A percentile compares a stretch with the other conserved stretches of the same genome.
Evolutionary conservation across 768 basidiomycete species (phyloP).

Genomic region (Cytidiella melzeri): DNA sequence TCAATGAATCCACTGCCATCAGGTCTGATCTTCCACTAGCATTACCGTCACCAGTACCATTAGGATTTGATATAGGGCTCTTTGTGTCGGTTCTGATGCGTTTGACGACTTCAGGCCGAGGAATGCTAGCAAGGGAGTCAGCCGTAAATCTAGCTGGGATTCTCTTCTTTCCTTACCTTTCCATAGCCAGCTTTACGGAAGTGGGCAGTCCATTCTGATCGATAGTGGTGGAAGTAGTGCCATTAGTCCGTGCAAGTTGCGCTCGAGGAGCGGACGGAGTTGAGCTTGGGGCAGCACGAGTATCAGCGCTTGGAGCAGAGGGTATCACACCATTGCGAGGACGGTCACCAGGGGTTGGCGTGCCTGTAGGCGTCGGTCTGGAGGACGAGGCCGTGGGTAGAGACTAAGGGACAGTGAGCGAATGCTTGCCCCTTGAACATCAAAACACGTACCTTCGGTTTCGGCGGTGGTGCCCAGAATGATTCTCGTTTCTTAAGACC

Average conservation of each 20-base stretch:
- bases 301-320: slow-evolving; percentile 9
- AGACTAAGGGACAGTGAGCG: not conserved
- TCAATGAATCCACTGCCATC: slow-evolving; percentile 31
- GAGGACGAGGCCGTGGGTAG: not conserved
- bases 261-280: slow-evolving; percentile 55
- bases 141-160: slow-evolving; percentile 5
- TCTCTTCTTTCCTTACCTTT: slow-evolving; percentile 42
- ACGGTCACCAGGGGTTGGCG: slow-evolving; percentile 6
- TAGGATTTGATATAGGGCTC: slow-evolving; percentile 16
- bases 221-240: slow-evolving; percentile 18
- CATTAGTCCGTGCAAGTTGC: slow-evolving; percentile 34
- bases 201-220: slow-evolving; percentile 27
- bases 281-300: slow-evolving; percentile 8
- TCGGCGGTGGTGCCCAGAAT: slow-evolving; percentile 38
- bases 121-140: slow-evolving; percentile 42
- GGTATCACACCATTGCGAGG: slow-evolving; percentile 9
- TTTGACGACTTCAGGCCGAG: slow-evolving; percentile 75
- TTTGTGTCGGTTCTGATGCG: slow-evolving; percentile 39
- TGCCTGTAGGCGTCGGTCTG: slow-evolving; percentile 12
- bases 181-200: slow-evolving; percentile 53
- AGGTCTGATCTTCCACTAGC: slow-evolving; percentile 20
- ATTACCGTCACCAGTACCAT: slow-evolving; percentile 1
- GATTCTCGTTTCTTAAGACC: slow-evolving; percentile 69
- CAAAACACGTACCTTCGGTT: slow-evolving; percentile 27
- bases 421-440: not conserved